Conservation (phyloP, 352 stramenopile species). For the Pythium myriotylum region DNA sequence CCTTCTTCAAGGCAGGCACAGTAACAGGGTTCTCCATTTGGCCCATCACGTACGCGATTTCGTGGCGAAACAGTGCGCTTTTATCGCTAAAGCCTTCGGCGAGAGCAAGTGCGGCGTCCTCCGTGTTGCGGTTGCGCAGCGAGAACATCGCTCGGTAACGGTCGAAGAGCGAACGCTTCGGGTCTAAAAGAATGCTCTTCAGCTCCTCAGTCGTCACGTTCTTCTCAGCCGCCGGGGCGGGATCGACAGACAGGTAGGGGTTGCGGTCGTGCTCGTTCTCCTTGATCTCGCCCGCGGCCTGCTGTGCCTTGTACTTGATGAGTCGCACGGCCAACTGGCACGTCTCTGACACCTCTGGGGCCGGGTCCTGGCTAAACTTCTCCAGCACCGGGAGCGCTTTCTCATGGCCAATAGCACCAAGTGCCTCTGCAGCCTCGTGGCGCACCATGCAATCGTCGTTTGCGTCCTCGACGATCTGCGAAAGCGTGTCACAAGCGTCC, state of each 20-base stretch:
- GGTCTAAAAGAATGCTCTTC: slow-evolving; percentile 88
- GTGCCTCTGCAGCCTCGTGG: slow-evolving; percentile 95
- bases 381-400: slow-evolving; percentile 86
- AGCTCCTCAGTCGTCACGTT: slow-evolving; percentile 77
- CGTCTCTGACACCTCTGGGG: slow-evolving; percentile 94
- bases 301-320: slow-evolving; percentile 90
- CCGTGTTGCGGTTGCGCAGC: slow-evolving; percentile 95
- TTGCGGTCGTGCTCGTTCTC: slow-evolving; percentile 80
- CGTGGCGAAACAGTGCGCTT: slow-evolving; percentile 89
- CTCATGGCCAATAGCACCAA: slow-evolving; percentile 94
- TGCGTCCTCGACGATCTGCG: slow-evolving; percentile 80
- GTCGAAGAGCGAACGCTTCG: slow-evolving; percentile 86
- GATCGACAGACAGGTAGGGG: slow-evolving; percentile 96
- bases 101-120: slow-evolving; percentile 83
- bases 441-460: slow-evolving; percentile 92
- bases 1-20: slow-evolving; percentile 86
- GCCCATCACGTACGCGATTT: slow-evolving; percentile 94
- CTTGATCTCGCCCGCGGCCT: slow-evolving; percentile 48
- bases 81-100: slow-evolving; percentile 71
- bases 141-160: slow-evolving; percentile 98
- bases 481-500: slow-evolving; percentile 74
- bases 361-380: slow-evolving; percentile 73
- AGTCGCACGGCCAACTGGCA: slow-evolving; percentile 93
- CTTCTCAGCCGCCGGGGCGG: slow-evolving; percentile 87
- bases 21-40: slow-evolving; percentile 91